These are phyloP conservation scores for Pleurotus cornucopiae DNA, from an alignment of 768 basidiomycete genomes.

Conservation along the genomic window DNA sequence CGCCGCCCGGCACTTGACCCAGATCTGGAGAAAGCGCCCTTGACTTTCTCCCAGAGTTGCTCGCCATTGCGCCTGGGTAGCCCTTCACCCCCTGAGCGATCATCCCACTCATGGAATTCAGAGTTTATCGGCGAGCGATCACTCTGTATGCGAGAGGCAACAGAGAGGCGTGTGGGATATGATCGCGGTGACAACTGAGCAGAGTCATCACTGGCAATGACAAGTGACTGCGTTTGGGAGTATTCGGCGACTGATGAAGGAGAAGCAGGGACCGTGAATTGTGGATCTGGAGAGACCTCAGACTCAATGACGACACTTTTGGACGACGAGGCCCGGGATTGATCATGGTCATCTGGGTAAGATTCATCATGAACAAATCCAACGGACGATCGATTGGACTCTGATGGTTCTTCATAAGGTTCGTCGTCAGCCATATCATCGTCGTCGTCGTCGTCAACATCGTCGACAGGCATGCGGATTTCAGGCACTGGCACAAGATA, in stretches of 20 bases:
- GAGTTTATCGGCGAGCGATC: constrained; percentile 54
- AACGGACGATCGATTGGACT: constrained; percentile 48
- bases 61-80: constrained; percentile 57
- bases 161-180: constrained; percentile 58
- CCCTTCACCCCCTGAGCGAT: constrained; percentile 33
- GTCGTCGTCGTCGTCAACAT: constrained; percentile 51
- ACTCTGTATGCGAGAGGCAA: constrained; percentile 55
- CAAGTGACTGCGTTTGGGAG: constrained; percentile 34
- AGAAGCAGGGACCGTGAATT: constrained; percentile 39
- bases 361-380: constrained; percentile 38
- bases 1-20: constrained; percentile 67
- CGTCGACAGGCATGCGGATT: constrained; percentile 58
- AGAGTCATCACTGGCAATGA: constrained; percentile 41
- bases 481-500: constrained; percentile 42
- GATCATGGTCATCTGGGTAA: constrained; percentile 32
- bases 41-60: constrained; percentile 70
- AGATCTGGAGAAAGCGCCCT: constrained; percentile 60
- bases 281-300: constrained; percentile 54
- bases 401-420: constrained; percentile 43
- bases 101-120: constrained; percentile 52
- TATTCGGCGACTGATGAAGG: constrained; percentile 44
- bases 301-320: constrained; percentile 62
- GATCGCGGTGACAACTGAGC: constrained; percentile 41
- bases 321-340: constrained; percentile 53
- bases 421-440: constrained; percentile 45